Percentiles rank a stretch among this genome's conserved stretches.
phyloP scores from a whole-genome alignment of 2,329 filamentous ascomycete genomes.

The Chrysosporium keratinophilum region DNA sequence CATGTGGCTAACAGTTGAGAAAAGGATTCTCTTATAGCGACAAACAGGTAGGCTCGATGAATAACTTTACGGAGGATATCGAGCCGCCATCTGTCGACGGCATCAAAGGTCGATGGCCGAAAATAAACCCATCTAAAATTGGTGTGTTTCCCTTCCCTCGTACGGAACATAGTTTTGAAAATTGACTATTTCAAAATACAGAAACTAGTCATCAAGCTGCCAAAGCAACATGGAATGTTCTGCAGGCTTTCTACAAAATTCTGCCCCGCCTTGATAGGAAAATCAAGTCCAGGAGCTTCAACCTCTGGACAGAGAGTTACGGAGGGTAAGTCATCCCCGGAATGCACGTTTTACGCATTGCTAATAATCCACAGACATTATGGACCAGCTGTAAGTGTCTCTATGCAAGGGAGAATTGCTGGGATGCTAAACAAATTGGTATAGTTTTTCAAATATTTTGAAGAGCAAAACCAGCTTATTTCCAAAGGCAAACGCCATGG shows the following conservation, averaged over 20 bases:
- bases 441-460: conserved; percentile 48
- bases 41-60: conserved; percentile 33
- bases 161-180: neutral
- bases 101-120: conserved; percentile 40
- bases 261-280: conserved; percentile 40
- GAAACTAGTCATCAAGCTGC: conserved; percentile 50
- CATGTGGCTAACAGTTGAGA: neutral
- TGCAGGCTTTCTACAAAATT: conserved; percentile 45
- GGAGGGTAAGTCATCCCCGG: conserved; percentile 31
- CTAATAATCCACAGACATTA: conserved; percentile 38
- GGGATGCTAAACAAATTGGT: neutral
- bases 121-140: conserved; percentile 41
- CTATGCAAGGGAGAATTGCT: neutral
- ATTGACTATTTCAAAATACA: conserved; percentile 4
- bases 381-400: conserved; percentile 32
- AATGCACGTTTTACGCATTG: neutral
- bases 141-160: conserved; percentile 19
- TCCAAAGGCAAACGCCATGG: conserved; percentile 40
- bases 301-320: conserved; percentile 50
- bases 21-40: conserved; percentile 29
- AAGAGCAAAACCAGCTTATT: conserved; percentile 48
- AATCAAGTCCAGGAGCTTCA: conserved; percentile 46
- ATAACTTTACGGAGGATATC: conserved; percentile 37
- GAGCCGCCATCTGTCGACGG: conserved; percentile 36
- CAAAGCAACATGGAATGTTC: conserved; percentile 44